These are phyloP conservation scores for Leptographium wingfieldii DNA, from an alignment of 2,329 filamentous ascomycete species.

Conservation along the genomic window DNA sequence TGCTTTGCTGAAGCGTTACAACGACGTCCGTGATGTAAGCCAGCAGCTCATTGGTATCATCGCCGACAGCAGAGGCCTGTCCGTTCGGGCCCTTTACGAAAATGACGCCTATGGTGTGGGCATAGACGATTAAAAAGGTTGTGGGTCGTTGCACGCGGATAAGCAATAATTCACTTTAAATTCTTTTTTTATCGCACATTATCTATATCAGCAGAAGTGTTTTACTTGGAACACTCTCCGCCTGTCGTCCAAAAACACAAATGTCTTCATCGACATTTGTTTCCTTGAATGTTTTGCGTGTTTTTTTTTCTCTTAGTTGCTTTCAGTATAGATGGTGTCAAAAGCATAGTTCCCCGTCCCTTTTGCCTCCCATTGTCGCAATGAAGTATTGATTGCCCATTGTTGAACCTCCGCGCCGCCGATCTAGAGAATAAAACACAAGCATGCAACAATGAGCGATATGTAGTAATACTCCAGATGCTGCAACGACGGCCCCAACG, in stretches of 20 bases:
- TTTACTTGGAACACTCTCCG: neutral
- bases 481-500: neutral
- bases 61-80: constrained; percentile 22
- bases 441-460: constrained; percentile 1
- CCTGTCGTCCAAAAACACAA: neutral
- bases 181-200: neutral
- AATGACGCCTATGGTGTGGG: constrained; percentile 20
- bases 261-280: neutral
- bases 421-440: constrained; percentile 10
- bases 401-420: constrained; percentile 3
- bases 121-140: constrained; percentile 5
- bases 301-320: constrained; percentile 6
- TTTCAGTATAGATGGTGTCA: constrained; percentile 1
- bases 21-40: constrained; percentile 24
- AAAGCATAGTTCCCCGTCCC: neutral
- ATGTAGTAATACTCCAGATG: neutral
- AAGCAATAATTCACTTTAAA: neutral
- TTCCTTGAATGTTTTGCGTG: constrained; percentile 2
- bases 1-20: constrained; percentile 21
- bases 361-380: constrained; percentile 4
- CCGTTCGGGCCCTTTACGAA: constrained; percentile 19
- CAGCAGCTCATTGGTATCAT: constrained; percentile 26
- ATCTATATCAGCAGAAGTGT: neutral
- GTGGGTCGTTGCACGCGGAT: neutral
- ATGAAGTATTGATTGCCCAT: constrained; percentile 8